Conservation (phyloP, 2,329 filamentous ascomycete genomes). For the Aspergillus sp. region DNA sequence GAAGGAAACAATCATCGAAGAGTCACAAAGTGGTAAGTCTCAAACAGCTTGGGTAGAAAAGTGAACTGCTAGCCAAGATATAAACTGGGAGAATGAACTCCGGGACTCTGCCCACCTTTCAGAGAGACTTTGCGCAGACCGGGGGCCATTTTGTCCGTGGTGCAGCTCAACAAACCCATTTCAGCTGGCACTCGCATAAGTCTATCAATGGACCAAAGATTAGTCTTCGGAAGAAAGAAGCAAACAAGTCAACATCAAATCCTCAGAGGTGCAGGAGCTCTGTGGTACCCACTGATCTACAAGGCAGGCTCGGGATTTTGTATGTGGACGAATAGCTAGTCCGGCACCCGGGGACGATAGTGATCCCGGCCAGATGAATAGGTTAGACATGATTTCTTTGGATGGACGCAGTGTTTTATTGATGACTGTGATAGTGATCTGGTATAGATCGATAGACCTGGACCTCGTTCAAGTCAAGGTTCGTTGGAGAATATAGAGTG, state of each 20-base stretch:
- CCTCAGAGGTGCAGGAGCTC: not conserved
- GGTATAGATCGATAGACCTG: too few relatives aligned
- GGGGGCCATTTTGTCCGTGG: not conserved
- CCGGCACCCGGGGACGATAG: not conserved
- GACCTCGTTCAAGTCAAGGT: too few relatives aligned
- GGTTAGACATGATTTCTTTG: not conserved
- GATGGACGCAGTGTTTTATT: too few relatives aligned
- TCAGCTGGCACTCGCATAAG: not conserved
- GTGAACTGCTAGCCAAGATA: not conserved
- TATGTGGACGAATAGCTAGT: not conserved
- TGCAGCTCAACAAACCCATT: not conserved
- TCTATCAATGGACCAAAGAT: not conserved
- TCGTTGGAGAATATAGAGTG: too few relatives aligned
- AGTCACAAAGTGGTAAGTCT: too few relatives aligned
- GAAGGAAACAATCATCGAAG: not conserved
- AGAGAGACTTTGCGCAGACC: not conserved
- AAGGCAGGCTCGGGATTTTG: not conserved
- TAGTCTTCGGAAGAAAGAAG: not conserved
- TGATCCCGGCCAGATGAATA: not conserved
- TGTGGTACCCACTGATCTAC: constrained; percentile 1
- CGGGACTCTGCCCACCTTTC: not conserved
- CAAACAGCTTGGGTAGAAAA: too few relatives aligned
- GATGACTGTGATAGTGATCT: too few relatives aligned
- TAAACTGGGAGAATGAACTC: not conserved
- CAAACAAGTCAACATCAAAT: not conserved